These are phyloP conservation scores for Ogataea siamensis DNA, from an alignment of 805 yeast species.

Conservation along the genomic window DNA sequence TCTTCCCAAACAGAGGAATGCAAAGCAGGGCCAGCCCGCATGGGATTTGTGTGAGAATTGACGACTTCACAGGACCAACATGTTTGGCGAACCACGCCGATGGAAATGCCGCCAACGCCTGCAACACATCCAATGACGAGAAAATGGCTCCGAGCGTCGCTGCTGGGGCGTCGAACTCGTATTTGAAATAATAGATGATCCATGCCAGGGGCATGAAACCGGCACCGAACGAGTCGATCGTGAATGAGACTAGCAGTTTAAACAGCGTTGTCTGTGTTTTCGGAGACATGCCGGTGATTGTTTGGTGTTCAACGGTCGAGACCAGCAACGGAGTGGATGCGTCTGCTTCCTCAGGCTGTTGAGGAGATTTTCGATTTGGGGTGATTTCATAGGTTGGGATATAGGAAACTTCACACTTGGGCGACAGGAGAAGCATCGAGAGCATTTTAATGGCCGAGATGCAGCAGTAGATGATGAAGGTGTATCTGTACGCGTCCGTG, in stretches of 20 bases:
- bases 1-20: conserved; percentile 45
- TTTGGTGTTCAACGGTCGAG: conserved; percentile 24
- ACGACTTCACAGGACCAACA: conserved; percentile 79
- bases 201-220: conserved; percentile 90
- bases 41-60: conserved; percentile 72
- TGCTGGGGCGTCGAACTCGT: conserved; percentile 51
- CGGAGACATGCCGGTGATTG: conserved; percentile 39
- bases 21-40: conserved; percentile 62
- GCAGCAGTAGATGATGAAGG: conserved; percentile 55
- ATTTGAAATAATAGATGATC: conserved; percentile 78
- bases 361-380: conserved; percentile 2
- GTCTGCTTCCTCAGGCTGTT: conserved; percentile 2
- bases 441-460: conserved; percentile 53
- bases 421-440: conserved; percentile 49
- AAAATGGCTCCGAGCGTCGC: conserved; percentile 64
- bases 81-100: conserved; percentile 66
- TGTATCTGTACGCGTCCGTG: conserved; percentile 49
- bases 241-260: conserved; percentile 58
- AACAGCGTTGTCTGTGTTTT: conserved; percentile 43
- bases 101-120: conserved; percentile 70
- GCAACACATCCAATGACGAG: conserved; percentile 58
- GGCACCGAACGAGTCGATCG: conserved; percentile 82
- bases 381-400: conserved; percentile 24
- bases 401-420: conserved; percentile 47
- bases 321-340: conserved; percentile 19